phyloP scores from a whole-genome alignment of 1,139 yeast genomes.

The Saccharomyces hybrid region DNA sequence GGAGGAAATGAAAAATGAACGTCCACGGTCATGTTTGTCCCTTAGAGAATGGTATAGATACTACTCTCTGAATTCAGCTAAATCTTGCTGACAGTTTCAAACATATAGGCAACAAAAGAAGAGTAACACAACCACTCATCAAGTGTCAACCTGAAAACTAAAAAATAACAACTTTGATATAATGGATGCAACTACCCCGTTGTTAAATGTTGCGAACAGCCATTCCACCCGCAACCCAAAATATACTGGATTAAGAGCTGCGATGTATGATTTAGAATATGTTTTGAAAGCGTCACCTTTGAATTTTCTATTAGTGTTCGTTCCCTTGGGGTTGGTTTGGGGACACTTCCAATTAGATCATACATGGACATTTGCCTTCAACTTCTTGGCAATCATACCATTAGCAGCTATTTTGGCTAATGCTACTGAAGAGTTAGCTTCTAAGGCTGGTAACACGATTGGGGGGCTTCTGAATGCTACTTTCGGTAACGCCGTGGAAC shows the following conservation, averaged over 20 bases:
- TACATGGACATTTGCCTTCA: conserved; percentile 56
- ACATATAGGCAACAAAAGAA: no score
- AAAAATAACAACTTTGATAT: background rate
- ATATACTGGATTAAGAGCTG: conserved; percentile 6
- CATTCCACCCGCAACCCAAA: conserved; percentile 6
- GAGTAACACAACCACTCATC: background rate
- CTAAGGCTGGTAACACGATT: conserved; percentile 75
- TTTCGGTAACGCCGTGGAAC: conserved; percentile 89
- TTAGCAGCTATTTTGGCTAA: conserved; percentile 82
- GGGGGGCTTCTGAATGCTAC: conserved; percentile 95
- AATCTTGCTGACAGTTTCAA: no score
- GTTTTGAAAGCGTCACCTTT: conserved; percentile 63
- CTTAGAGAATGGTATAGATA: background rate
- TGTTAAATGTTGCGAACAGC: conserved; percentile 6
- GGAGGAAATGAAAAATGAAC: background rate
- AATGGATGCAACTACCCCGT: conserved; percentile 16
- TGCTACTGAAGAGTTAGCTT: conserved; percentile 90
- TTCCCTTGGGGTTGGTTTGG: conserved; percentile 78
- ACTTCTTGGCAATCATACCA: conserved; percentile 87
- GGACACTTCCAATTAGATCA: conserved; percentile 48
- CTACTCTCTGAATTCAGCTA: background rate
- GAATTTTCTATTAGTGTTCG: conserved; percentile 69
- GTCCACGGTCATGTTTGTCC: no score
- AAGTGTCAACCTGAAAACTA: background rate
- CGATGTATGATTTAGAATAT: conserved; percentile 14